phyloP scores from a whole-genome alignment of 129 eudicot genomes.

The Arctium lappa region DNA sequence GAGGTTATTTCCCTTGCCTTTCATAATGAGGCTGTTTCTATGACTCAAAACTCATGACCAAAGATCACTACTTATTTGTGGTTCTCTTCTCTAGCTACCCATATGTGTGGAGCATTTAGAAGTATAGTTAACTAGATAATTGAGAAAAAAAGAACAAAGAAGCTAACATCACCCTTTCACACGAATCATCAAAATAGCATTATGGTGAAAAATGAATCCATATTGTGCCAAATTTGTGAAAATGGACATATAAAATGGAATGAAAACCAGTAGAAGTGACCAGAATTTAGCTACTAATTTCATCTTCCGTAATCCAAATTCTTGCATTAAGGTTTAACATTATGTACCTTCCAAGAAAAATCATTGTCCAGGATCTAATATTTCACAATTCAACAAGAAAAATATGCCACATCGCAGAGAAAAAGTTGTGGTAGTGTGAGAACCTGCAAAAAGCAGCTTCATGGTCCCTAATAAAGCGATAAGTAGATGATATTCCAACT shows the following conservation, averaged over 20 bases:
- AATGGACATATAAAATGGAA: not conserved
- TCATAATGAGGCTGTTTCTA: too few relatives aligned
- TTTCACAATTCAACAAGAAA: not conserved
- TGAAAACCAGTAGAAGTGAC: not conserved
- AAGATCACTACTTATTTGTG: not conserved
- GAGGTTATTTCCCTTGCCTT: too few relatives aligned
- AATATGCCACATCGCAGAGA: constrained; percentile 16
- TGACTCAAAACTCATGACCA: not conserved
- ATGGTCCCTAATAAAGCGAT: constrained; percentile 25
- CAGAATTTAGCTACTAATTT: not conserved
- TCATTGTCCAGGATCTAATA: constrained; percentile 9
- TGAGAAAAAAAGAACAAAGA: not conserved
- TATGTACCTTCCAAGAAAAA: constrained; percentile 9
- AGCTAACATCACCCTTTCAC: not conserved
- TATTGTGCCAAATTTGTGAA: not conserved
- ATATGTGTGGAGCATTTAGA: not conserved
- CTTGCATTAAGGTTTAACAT: not conserved
- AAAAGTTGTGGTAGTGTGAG: constrained; percentile 28
- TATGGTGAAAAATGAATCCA: not conserved
- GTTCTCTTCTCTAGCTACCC: not conserved
- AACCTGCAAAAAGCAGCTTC: constrained; percentile 26
- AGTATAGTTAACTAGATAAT: not conserved
- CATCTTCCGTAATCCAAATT: not conserved
- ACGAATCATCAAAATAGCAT: not conserved
- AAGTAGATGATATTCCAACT: constrained; percentile 24